Evolutionary conservation across 257 asterid genomes (phyloP).

Genomic region (Cruciata laevipes): DNA sequence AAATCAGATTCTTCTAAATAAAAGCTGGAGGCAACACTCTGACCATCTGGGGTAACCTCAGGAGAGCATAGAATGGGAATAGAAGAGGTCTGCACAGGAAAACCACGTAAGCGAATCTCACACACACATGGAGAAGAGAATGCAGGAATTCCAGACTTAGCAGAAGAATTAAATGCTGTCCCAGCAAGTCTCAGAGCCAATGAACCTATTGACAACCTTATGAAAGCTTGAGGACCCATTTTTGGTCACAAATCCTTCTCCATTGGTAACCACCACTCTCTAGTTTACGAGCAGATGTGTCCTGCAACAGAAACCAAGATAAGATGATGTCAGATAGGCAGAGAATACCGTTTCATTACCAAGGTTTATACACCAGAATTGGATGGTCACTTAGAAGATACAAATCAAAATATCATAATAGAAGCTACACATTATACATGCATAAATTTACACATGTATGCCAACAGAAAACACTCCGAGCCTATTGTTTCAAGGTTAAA

Average conservation of each 20-base stretch:
- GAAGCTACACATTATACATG: neutral
- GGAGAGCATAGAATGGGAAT: constrained; percentile 72
- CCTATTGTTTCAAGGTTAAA: neutral
- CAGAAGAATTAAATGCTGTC: constrained; percentile 32
- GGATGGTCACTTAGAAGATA: neutral
- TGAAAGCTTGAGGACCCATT: constrained; percentile 95
- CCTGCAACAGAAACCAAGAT: neutral
- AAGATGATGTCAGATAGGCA: neutral
- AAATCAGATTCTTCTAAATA: constrained; percentile 85
- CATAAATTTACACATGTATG: neutral
- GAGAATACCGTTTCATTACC: neutral
- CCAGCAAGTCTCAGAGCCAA: constrained; percentile 66
- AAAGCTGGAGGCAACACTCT: constrained; percentile 64
- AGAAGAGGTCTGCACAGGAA: constrained; percentile 82
- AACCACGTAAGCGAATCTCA: constrained; percentile 94
- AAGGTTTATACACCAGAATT: neutral
- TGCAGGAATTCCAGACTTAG: constrained; percentile 45
- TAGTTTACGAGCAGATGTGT: constrained; percentile 3
- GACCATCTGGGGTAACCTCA: constrained; percentile 53
- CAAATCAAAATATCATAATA: neutral
- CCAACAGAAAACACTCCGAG: neutral
- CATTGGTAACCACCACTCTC: constrained; percentile 29
- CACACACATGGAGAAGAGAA: constrained; percentile 67
- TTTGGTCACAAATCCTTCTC: constrained; percentile 33
- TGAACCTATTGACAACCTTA: constrained; percentile 80